Evolutionary conservation across 2,329 filamentous ascomycete genomes (phyloP), one percentile per base, ranked within the genome.

Genomic region (Ascochyta rabiei): DNA sequence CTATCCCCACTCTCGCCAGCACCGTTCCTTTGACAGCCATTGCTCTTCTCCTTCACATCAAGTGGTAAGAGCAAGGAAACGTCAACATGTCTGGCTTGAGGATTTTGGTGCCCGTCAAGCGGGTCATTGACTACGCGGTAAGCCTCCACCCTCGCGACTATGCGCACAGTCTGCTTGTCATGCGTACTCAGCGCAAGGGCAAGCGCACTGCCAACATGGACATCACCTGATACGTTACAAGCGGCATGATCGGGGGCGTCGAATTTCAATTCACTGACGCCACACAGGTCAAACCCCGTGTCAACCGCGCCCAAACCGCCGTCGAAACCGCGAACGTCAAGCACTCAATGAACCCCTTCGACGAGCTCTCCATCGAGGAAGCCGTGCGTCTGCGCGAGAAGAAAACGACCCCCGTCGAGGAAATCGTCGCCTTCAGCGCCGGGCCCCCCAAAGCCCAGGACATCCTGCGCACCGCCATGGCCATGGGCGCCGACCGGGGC

Each of bases 321-420:
- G 89, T 99, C 78, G 93, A 97, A 79, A 96, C 90, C 50, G 84
- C 88, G 62, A 90, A 90, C 66, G 92, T 98, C 72, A 98, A 98
- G 80, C 93, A 98, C 84, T 93, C 89, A 75, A 93, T 99, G 86
- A 99, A 98, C 83, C 95, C 95, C 18, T 99, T 99, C 80, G 95
- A 99, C 82, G 95, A 99, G 78, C 90, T 99, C 71, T 96, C 92
- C 38, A 87, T 99, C 76, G 95, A 99, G 80, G 95, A 98, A 81
- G 91, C 93, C 46, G 90, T 97, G 46, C 91, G 91, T 35, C 89
- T 99, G 73, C 93, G 95, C 76, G 93, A 98, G 77, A 89, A 90
- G 81, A 71, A 72, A 53, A 89, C 69, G 46, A 68, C 52, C 18
- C 62, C 16, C 19, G 93, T 99, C 59, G 88, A 92, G 66, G 92